Percentiles rank a stretch among this genome's conserved stretches.
Conservation (phyloP, 192 early-diverging fungal species). For the Rhizoclosmatium globosum region DNA sequence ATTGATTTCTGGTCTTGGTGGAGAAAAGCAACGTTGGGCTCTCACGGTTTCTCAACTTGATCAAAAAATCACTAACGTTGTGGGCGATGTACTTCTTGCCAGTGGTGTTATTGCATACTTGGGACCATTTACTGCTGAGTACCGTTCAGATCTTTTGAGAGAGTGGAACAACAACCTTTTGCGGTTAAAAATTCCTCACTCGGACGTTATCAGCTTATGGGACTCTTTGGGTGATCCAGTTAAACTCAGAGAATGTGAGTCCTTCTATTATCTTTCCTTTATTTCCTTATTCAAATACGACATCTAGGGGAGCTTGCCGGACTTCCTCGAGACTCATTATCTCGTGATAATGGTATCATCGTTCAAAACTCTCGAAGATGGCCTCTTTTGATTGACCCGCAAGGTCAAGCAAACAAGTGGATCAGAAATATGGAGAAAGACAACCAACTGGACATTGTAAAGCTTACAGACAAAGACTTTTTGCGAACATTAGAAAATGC, state of each 20-base stretch:
- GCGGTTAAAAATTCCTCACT: constrained; percentile 68
- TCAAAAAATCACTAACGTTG: constrained; percentile 62
- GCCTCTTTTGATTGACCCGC: constrained; percentile 71
- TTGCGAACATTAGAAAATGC: constrained; percentile 68
- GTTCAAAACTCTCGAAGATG: constrained; percentile 69
- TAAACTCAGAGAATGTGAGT: constrained; percentile 63
- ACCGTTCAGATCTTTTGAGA: constrained; percentile 50
- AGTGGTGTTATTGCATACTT: constrained; percentile 67
- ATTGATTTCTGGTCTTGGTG: constrained; percentile 64
- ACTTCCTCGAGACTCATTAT: constrained; percentile 65
- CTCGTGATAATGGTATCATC: constrained; percentile 68
- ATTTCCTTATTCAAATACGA: background rate
- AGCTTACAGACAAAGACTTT: constrained; percentile 68
- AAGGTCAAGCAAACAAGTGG: constrained; percentile 74
- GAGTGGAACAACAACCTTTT: constrained; percentile 63
- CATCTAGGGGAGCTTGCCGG: constrained; percentile 54
- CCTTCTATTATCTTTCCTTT: background rate
- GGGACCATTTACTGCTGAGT: constrained; percentile 68
- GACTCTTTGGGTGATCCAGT: constrained; percentile 67
- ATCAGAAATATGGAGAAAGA: constrained; percentile 74
- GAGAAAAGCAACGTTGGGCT: constrained; percentile 70
- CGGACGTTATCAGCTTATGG: constrained; percentile 60
- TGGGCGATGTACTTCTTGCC: constrained; percentile 66
- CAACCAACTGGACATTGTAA: constrained; percentile 64
- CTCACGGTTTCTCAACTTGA: constrained; percentile 63